phyloP scores from a whole-genome alignment of 1,284 basidiomycete genomes.

The Ceratobasidium sp. region DNA sequence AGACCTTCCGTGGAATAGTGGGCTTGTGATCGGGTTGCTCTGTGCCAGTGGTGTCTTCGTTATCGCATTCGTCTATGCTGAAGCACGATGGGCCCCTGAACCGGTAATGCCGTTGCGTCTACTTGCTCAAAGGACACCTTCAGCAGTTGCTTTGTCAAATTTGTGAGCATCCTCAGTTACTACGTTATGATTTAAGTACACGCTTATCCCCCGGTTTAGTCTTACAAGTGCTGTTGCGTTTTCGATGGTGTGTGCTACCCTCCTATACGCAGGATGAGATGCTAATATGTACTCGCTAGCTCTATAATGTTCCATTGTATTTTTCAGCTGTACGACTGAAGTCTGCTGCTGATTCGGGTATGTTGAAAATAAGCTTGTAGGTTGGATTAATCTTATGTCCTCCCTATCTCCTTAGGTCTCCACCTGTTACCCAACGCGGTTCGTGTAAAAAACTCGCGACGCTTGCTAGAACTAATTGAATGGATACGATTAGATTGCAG shows the following conservation, averaged over 20 bases:
- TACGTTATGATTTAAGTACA: not conserved
- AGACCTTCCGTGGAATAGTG: slow-evolving; percentile 82
- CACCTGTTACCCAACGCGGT: slow-evolving; percentile 53
- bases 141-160: slow-evolving; percentile 85
- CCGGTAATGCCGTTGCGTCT: slow-evolving; percentile 89
- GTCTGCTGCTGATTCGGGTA: slow-evolving; percentile 79
- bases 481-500: slow-evolving; percentile 67
- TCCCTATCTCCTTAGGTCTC: slow-evolving; percentile 4
- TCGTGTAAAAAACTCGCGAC: not conserved
- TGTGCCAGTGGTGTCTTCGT: slow-evolving; percentile 68
- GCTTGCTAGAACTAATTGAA: not conserved
- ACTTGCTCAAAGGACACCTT: slow-evolving; percentile 79
- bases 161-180: slow-evolving; percentile 62
- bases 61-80: slow-evolving; percentile 77
- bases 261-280: not conserved
- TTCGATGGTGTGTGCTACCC: slow-evolving; percentile 73
- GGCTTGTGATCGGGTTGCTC: slow-evolving; percentile 77
- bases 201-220: slow-evolving; percentile 43
- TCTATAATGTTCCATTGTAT: too few relatives aligned
- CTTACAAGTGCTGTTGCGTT: slow-evolving; percentile 81
- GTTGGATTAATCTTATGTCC: not conserved
- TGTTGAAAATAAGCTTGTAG: slow-evolving; percentile 51
- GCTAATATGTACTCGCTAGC: slow-evolving; percentile 56
- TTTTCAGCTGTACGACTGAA: slow-evolving; percentile 77
- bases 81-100: slow-evolving; percentile 78